phyloP scores from a whole-genome alignment of 345 rosid species.

The Hibiscus trionum region DNA sequence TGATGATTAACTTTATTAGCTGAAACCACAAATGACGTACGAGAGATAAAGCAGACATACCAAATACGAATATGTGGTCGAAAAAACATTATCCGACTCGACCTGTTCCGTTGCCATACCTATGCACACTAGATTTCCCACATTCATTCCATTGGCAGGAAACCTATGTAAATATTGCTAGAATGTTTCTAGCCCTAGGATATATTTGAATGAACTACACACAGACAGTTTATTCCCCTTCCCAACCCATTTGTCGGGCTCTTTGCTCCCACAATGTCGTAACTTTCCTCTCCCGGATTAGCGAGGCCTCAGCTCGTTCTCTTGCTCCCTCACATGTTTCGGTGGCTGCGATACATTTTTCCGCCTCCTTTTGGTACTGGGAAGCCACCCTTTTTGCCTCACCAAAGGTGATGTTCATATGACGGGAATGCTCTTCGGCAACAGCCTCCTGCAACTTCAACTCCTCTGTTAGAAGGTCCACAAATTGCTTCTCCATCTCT shows the following conservation, averaged over 20 bases:
- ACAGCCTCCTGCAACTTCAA: conserved; percentile 88
- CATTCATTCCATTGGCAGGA: too few species aligned
- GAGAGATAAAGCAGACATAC: too few species aligned
- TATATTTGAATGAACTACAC: background rate
- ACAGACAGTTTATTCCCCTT: conserved; percentile 29
- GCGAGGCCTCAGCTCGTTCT: conserved; percentile 67
- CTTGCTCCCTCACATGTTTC: conserved; percentile 95
- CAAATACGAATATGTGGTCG: too few species aligned
- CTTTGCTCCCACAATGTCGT: conserved; percentile 82
- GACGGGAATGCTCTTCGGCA: conserved; percentile 69
- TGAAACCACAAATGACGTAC: too few species aligned
- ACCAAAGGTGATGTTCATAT: conserved; percentile 69
- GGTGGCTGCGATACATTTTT: conserved; percentile 89
- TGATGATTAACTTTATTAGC: too few species aligned
- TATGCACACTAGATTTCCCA: too few species aligned
- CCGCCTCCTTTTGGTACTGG: conserved; percentile 95
- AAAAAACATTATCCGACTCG: too few species aligned
- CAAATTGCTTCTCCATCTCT: conserved; percentile 95
- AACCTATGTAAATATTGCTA: too few species aligned
- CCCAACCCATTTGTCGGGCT: conserved; percentile 91
- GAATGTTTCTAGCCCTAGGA: background rate
- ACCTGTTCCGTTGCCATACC: too few species aligned
- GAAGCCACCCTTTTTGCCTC: conserved; percentile 93
- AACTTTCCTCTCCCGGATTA: conserved; percentile 72
- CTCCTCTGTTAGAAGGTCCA: conserved; percentile 88